A percentile compares a stretch with the other conserved stretches of the same genome.
phyloP scores from a whole-genome alignment of 73 alveolate species.

The Tetrahymena borealis region DNA sequence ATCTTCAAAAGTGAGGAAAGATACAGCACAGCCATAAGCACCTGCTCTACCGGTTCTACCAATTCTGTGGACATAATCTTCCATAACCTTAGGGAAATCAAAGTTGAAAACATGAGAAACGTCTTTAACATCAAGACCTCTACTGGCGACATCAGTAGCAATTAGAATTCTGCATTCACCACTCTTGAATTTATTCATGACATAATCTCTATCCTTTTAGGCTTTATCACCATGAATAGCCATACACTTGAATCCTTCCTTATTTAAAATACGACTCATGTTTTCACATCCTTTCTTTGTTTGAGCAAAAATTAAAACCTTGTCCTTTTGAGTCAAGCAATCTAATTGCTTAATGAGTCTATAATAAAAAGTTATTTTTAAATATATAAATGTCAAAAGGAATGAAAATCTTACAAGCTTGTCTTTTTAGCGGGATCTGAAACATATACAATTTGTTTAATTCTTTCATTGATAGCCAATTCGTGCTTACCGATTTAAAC shows the following conservation, averaged over 20 bases:
- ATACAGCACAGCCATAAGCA: slow-evolving; percentile 51
- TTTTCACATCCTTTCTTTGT: slow-evolving; percentile 86
- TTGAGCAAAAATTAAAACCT: slow-evolving; percentile 74
- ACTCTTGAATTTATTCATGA: slow-evolving; percentile 62
- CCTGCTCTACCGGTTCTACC: slow-evolving; percentile 97
- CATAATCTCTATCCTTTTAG: slow-evolving; percentile 64
- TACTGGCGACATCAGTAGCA: slow-evolving; percentile 92
- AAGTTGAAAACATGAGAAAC: slow-evolving; percentile 75
- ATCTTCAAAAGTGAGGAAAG: slow-evolving; percentile 49
- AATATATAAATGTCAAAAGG: not conserved
- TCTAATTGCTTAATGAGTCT: slow-evolving; percentile 60
- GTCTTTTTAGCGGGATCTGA: slow-evolving; percentile 21
- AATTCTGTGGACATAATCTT: slow-evolving; percentile 88
- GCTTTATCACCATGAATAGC: slow-evolving; percentile 91
- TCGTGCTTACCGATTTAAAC: slow-evolving; percentile 32
- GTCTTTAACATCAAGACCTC: slow-evolving; percentile 88
- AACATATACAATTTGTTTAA: slow-evolving; percentile 66
- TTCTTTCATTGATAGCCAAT: slow-evolving; percentile 35
- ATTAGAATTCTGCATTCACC: slow-evolving; percentile 66
- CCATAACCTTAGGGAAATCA: slow-evolving; percentile 86
- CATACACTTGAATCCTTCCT: slow-evolving; percentile 59
- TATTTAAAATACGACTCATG: slow-evolving; percentile 49
- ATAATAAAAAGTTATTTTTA: not conserved
- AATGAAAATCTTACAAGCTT: not conserved
- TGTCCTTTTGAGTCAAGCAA: slow-evolving; percentile 42